phyloP scores from a whole-genome alignment of 257 asterid genomes.

The Solanum chaucha region DNA sequence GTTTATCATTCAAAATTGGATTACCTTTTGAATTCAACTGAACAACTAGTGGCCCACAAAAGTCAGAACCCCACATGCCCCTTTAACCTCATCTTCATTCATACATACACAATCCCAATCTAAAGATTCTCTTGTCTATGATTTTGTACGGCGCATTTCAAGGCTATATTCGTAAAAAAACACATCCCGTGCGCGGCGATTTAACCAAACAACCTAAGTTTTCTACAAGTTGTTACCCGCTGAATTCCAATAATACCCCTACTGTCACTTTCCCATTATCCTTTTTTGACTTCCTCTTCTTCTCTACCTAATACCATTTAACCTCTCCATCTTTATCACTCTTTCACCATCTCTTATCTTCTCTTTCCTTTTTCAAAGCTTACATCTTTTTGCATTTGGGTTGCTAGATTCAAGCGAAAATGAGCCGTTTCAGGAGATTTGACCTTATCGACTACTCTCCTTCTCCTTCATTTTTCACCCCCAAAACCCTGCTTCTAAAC shows the following conservation, averaged over 20 bases:
- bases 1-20: not conserved
- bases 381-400: not conserved
- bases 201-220: not conserved
- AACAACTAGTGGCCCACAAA: not conserved
- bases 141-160: not conserved
- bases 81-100: not conserved
- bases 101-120: not conserved
- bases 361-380: not conserved
- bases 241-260: not conserved
- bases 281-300: not conserved
- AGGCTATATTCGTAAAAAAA: not conserved
- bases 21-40: not conserved
- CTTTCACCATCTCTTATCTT: not conserved
- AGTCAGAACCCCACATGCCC: not conserved
- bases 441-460: conserved; percentile 40
- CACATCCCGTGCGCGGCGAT: not conserved
- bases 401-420: conserved; percentile 9
- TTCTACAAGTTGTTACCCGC: not conserved
- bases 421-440: conserved; percentile 57
- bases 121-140: not conserved
- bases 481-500: conserved; percentile 21
- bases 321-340: not conserved
- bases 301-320: not conserved
- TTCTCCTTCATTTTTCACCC: conserved; percentile 26
- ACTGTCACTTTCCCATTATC: not conserved